Evolutionary conservation across 2,329 filamentous ascomycete genomes (phyloP).

Genomic region (Helicocarpus griseus): DNA sequence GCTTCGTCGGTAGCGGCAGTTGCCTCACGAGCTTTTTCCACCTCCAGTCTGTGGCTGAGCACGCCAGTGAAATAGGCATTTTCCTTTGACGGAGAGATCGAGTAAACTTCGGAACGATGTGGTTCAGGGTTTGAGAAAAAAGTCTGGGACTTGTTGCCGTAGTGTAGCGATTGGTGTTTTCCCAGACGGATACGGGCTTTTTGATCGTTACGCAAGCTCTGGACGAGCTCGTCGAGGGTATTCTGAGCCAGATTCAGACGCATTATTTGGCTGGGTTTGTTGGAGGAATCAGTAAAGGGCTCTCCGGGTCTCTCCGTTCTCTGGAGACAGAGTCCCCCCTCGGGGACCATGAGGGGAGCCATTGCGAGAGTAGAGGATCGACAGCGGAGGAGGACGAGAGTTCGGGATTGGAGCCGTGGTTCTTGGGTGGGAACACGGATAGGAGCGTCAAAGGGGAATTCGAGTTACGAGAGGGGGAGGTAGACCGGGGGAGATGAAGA

Average conservation of each 20-base stretch:
- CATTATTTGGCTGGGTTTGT: constrained; percentile 35
- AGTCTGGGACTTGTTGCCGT: constrained; percentile 47
- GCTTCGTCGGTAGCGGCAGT: constrained; percentile 50
- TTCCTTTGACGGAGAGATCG: constrained; percentile 32
- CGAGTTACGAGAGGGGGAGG: constrained; percentile 1
- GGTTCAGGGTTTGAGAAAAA: constrained; percentile 45
- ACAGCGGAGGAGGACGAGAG: constrained; percentile 1
- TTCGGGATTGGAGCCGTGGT: constrained; percentile 20
- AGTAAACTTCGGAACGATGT: constrained; percentile 50
- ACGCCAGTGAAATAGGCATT: constrained; percentile 47
- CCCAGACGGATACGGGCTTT: constrained; percentile 38
- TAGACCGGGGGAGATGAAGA: constrained; percentile 2
- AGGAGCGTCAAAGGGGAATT: constrained; percentile 4
- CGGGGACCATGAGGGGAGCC: constrained; percentile 28
- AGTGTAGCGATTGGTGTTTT: constrained; percentile 46
- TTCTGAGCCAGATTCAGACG: constrained; percentile 36
- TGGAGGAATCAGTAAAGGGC: constrained; percentile 17
- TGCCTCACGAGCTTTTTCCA: constrained; percentile 45
- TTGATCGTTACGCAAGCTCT: constrained; percentile 32
- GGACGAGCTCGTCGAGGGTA: constrained; percentile 38
- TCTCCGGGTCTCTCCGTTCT: constrained; percentile 21
- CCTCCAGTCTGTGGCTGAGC: constrained; percentile 48
- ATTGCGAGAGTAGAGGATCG: constrained; percentile 18
- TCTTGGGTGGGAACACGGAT: constrained; percentile 13
- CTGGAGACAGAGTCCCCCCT: constrained; percentile 31